phyloP scores from a whole-genome alignment of 2,329 filamentous ascomycete species.

The Purpureocillium takamizusanense region DNA sequence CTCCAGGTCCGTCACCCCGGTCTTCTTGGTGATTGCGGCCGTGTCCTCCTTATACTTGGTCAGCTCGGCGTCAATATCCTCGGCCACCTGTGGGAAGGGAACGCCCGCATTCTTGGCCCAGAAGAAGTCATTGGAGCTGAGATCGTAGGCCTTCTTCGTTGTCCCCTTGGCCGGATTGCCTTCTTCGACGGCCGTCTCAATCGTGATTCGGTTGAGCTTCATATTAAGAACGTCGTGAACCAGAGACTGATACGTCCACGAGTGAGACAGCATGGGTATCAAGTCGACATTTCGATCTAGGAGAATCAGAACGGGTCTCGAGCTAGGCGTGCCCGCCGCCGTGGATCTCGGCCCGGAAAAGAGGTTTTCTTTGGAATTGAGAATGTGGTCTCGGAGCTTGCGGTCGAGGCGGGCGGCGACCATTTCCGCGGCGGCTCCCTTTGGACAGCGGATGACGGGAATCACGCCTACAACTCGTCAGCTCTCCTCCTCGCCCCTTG shows the following conservation, averaged over 20 bases:
- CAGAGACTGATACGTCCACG: constrained; percentile 71
- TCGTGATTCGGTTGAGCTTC: constrained; percentile 82
- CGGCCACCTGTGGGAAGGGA: constrained; percentile 91
- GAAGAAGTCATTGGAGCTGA: constrained; percentile 88
- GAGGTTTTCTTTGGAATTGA: constrained; percentile 96
- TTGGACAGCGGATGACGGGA: constrained; percentile 90
- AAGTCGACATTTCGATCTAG: constrained; percentile 93
- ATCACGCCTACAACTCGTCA: constrained; percentile 56
- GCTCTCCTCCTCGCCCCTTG: neutral
- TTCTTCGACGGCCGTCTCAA: constrained; percentile 76
- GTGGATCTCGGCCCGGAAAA: constrained; percentile 65
- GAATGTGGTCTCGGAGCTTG: constrained; percentile 89
- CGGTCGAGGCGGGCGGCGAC: constrained; percentile 90
- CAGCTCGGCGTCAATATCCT: constrained; percentile 90
- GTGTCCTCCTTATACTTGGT: constrained; percentile 94
- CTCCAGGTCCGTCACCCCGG: constrained; percentile 84
- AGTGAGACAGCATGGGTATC: constrained; percentile 97
- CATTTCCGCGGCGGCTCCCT: constrained; percentile 86
- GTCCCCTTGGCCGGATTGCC: constrained; percentile 62
- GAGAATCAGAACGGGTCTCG: constrained; percentile 82
- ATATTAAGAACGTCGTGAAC: constrained; percentile 55
- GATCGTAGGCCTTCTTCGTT: constrained; percentile 84
- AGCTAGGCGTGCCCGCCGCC: constrained; percentile 53
- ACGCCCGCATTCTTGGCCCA: constrained; percentile 87
- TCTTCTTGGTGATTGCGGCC: constrained; percentile 88